Base-by-base conservation (phyloP, 139 green algal genomes). In the Coccomyxa sp. region DNA sequence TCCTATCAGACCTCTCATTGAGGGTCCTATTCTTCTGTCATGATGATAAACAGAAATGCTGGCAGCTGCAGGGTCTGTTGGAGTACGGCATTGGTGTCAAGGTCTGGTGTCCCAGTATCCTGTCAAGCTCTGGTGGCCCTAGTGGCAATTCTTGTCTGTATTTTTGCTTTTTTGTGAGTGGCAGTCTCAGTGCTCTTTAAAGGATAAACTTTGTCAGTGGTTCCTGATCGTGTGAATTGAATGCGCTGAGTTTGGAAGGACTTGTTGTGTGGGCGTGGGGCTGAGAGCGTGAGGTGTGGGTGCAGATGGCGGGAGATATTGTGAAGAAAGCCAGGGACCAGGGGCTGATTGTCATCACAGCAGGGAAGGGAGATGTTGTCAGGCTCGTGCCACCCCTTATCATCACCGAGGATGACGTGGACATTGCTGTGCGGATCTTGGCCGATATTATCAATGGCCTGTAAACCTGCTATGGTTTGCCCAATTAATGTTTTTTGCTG, bases 301-400 rank as follows among this genome's bases (percentile, higher is more conserved):
- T 87, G 76, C 80, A 88, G 77, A 76, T 90, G 71, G 97, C 94
- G 0, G 93, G 92, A n/a, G 83, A 90, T 0, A 60, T 99, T 10
- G 91, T 96, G 59, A 84, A 93, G 11, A 88, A 87, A 31, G 92
- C 91, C 0, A 85, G 94, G 21, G 90, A 96, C 13, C 85, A 89
- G 77, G 96, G 96, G 11, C 68, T 99, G 81, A 90, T 99, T 25
- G 90, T 95, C 25, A 98, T 99, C 87, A 99, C 97, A 7, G 97
- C 97, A 0, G 95, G 92, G 80, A 90, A 91, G 82, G 97, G 97
- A 7, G 92, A 99, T 83, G 95, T 99, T 25, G 87, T 99, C 18
- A 91, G 97, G 10, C 84, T 99, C 77, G 96, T 98, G 88, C 97
- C 97, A 4, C 97, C 97, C 21, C 93, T 99, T 45, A 89, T 95